A percentile compares a stretch with the other conserved stretches of the same genome.
phyloP scores from a whole-genome alignment of 768 basidiomycete genomes.

The Suillus discolor region DNA sequence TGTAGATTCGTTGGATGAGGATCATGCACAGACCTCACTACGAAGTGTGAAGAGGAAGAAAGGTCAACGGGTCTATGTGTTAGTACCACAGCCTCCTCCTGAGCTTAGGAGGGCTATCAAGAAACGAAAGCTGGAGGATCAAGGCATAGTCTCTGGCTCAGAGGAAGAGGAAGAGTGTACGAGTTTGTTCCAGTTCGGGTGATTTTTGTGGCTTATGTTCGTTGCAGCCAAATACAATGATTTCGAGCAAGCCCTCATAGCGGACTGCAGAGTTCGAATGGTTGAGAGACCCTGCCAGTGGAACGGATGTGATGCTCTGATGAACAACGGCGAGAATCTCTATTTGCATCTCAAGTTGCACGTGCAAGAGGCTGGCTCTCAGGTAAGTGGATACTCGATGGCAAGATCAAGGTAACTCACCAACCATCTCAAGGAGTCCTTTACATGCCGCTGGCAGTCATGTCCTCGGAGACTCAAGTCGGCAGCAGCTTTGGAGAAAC shows the following conservation, averaged over 20 bases:
- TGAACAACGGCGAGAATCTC: constrained; percentile 56
- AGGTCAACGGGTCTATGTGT: constrained; percentile 26
- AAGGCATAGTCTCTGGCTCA: constrained; percentile 14
- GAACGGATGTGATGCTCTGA: constrained; percentile 53
- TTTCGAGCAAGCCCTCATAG: constrained; percentile 46
- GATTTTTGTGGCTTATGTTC: constrained; percentile 28
- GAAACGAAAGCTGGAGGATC: constrained; percentile 19
- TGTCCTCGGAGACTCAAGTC: constrained; percentile 50
- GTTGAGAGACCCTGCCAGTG: constrained; percentile 57
- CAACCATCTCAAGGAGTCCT: constrained; percentile 34
- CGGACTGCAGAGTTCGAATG: constrained; percentile 51
- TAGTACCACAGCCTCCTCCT: constrained; percentile 29
- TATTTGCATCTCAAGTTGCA: constrained; percentile 50
- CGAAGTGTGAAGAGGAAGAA: constrained; percentile 27
- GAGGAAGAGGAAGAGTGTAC: constrained; percentile 33
- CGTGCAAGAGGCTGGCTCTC: constrained; percentile 31
- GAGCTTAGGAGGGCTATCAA: constrained; percentile 23
- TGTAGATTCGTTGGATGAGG: constrained; percentile 13
- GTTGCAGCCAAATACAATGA: constrained; percentile 40
- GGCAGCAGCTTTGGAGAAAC: constrained; percentile 41
- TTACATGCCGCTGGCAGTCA: constrained; percentile 56
- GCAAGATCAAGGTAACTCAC: constrained; percentile 12
- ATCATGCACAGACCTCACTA: constrained; percentile 2
- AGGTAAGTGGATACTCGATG: constrained; percentile 27
- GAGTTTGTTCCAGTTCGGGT: constrained; percentile 25